phyloP scores from a whole-genome alignment of 1,284 basidiomycete genomes.

The Wallemia hederae region DNA sequence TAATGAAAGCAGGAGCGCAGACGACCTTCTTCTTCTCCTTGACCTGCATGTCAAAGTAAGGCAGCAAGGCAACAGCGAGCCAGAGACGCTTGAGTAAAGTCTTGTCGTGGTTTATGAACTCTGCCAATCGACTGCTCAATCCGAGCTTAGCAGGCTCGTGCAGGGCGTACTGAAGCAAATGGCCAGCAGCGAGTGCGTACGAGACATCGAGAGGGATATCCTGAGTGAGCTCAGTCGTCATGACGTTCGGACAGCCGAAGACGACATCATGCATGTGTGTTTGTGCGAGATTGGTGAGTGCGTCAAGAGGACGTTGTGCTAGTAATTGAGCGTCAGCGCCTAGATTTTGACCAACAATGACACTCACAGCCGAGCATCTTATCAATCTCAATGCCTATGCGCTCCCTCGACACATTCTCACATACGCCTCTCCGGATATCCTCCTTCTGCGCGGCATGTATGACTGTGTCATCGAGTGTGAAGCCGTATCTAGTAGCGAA shows the following conservation, averaged over 20 bases:
- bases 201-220: not conserved
- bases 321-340: not conserved
- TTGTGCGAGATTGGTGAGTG: not conserved
- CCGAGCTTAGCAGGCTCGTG: constrained; percentile 2
- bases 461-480: constrained; percentile 39
- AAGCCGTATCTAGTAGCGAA: constrained; percentile 80
- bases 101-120: constrained; percentile 3
- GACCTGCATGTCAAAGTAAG: constrained; percentile 31
- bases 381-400: constrained; percentile 61
- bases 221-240: too few relatives aligned
- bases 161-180: constrained; percentile 7
- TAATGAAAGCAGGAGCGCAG: constrained; percentile 33
- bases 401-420: constrained; percentile 55
- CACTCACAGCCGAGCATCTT: constrained; percentile 60
- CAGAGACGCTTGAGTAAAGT: constrained; percentile 30
- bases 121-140: not conserved
- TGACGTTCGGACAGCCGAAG: too few relatives aligned
- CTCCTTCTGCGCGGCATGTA: constrained; percentile 31
- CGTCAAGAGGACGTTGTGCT: not conserved
- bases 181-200: constrained; percentile 13
- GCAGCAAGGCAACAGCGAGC: constrained; percentile 36
- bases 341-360: not conserved
- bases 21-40: constrained; percentile 32
- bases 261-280: not conserved
- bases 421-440: constrained; percentile 45